Base-by-base conservation (phyloP, 345 rosid genomes). In the Erucastrum elatum region DNA sequence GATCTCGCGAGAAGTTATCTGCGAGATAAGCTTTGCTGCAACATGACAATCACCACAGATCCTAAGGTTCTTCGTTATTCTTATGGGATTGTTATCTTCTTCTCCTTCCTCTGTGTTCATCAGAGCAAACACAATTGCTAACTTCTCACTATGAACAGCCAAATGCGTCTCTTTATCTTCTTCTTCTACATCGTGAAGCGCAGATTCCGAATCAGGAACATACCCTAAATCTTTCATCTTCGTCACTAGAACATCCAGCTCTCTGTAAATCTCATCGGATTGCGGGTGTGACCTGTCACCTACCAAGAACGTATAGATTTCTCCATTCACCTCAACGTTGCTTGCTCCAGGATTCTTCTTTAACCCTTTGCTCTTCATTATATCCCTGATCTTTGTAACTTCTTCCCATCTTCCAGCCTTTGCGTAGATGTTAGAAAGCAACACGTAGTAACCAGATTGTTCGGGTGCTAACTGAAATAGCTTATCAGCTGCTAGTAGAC, bases 161-260 rank as follows among this genome's bases (percentile, higher is more conserved):
- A 89, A 84, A 81, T 91, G 97, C 26, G 86, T 59, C 76, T 87
- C 96, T 70, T 91, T 91, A 77, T 91, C 96, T 85, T 89, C 94
- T 61, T 89, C 91, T 76, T 91, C 96, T 55, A 89, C 89, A 79
- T 91, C 96, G 67, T 91, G 96, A 31, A 91, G 90, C 0, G 96
- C 94, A 0, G 89, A 87, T 64, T 82, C 88, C 2, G 86, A 88
- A 62, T 87, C 89, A 0, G 96, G 92, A 71, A 78, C 76, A 77
- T 91, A 91, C 66, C 92, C 92, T 9, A 77, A 64, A 72, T 85
- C 90, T 79, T 88, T 91, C 94, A 91, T 88, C 72, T 88, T 91
- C 70, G 82, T 84, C 33, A 87, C 79, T 34, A 91, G 65, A n/a
- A 83, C 77, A 63, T 86, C 90, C 27, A 91, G 70, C 77, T 84